A percentile compares a stretch with the other conserved stretches of the same genome.
Conservation (phyloP, 768 basidiomycete species). For the Hebeloma cylindrosporum region DNA sequence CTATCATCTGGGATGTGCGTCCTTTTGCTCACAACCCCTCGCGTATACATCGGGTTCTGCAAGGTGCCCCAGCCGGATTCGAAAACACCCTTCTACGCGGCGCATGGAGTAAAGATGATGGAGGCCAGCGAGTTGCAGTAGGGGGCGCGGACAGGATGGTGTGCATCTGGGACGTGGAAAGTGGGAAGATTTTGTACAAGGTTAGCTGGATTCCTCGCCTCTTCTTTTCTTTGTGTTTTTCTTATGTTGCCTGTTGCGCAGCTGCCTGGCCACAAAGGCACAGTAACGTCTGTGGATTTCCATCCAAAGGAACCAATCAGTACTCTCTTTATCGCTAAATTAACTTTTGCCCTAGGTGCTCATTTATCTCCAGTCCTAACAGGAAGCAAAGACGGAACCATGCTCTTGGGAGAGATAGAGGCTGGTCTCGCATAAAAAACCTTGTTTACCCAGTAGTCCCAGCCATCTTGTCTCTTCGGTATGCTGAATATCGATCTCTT, state of each 20-base stretch:
- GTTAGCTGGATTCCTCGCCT: constrained; percentile 34
- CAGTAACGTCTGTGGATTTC: constrained; percentile 94
- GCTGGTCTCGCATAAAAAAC: constrained; percentile 47
- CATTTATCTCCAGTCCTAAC: constrained; percentile 65
- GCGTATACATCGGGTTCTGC: constrained; percentile 74
- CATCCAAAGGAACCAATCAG: constrained; percentile 95
- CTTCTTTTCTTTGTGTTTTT: background rate
- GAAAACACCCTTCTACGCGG: constrained; percentile 83
- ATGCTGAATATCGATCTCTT: too few relatives aligned
- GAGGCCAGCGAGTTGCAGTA: constrained; percentile 78
- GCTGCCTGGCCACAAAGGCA: constrained; percentile 96
- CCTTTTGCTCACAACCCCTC: constrained; percentile 89
- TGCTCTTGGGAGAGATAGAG: constrained; percentile 91
- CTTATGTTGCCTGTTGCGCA: constrained; percentile 24
- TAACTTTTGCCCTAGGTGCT: background rate
- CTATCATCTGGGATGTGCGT: constrained; percentile 88
- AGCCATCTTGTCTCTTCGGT: constrained; percentile 1
- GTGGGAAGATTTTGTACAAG: constrained; percentile 75
- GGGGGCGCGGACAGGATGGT: constrained; percentile 90
- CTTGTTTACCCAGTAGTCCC: background rate
- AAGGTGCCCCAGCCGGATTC: constrained; percentile 92
- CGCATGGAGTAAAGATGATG: constrained; percentile 87
- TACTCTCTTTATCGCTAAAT: constrained; percentile 28
- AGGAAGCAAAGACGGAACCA: constrained; percentile 88
- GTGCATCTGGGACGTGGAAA: constrained; percentile 86